Evolutionary conservation across 1,284 basidiomycete genomes (phyloP).

Genomic region (Pyrrhoderma noxium): DNA sequence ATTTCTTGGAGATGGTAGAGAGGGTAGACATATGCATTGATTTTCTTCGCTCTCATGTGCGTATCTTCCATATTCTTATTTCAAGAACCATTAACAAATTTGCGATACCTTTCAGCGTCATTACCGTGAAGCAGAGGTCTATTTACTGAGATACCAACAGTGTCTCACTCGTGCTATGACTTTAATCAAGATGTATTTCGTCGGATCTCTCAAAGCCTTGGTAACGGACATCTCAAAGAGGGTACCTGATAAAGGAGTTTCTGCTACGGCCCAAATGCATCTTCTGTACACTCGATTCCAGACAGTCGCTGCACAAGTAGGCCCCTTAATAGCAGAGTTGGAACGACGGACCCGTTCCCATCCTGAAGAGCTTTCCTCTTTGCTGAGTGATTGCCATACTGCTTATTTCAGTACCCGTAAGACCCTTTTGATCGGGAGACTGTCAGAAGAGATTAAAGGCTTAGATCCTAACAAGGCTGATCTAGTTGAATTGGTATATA

Average conservation of each 20-base stretch:
- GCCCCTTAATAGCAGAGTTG: slow-evolving; percentile 75
- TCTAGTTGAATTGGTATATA: slow-evolving; percentile 73
- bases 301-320: slow-evolving; percentile 60
- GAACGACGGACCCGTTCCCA: slow-evolving; percentile 67
- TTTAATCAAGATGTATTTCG: slow-evolving; percentile 90
- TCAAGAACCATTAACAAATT: not conserved
- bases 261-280: slow-evolving; percentile 74
- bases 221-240: slow-evolving; percentile 68
- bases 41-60: slow-evolving; percentile 77
- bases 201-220: slow-evolving; percentile 70
- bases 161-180: slow-evolving; percentile 96
- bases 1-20: slow-evolving; percentile 92
- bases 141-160: slow-evolving; percentile 88
- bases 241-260: slow-evolving; percentile 73
- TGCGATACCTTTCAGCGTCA: slow-evolving; percentile 67
- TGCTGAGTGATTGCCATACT: slow-evolving; percentile 77
- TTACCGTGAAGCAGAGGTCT: slow-evolving; percentile 85
- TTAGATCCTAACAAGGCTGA: slow-evolving; percentile 74
- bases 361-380: slow-evolving; percentile 69
- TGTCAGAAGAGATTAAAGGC: slow-evolving; percentile 75
- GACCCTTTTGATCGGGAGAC: slow-evolving; percentile 56
- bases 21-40: slow-evolving; percentile 88
- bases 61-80: slow-evolving; percentile 26
- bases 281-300: slow-evolving; percentile 85
- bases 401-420: slow-evolving; percentile 75